phyloP scores from a whole-genome alignment of 192 early-diverging fungal species.

The Cladochytrium replicatum region DNA sequence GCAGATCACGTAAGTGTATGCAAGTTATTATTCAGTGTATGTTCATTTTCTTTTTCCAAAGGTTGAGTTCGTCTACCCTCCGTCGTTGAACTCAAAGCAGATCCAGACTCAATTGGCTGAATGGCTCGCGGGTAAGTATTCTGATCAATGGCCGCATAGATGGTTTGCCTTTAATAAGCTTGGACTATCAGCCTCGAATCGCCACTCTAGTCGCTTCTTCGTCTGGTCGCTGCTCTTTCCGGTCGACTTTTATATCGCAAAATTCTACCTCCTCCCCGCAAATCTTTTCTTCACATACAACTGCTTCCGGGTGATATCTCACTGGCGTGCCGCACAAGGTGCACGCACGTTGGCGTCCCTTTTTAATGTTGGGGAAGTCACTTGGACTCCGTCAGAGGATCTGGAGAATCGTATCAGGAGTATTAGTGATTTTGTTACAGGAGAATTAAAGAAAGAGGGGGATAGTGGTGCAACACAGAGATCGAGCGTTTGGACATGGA shows the following conservation, averaged over 20 bases:
- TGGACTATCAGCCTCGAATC: conserved; percentile 8
- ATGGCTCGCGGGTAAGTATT: conserved; percentile 12
- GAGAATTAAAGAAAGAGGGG: neutral
- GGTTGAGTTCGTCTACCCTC: conserved; percentile 37
- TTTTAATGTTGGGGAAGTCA: conserved; percentile 19
- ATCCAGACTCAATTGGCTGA: conserved; percentile 19
- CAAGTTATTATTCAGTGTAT: conserved; percentile 3
- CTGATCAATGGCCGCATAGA: neutral
- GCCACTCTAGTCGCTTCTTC: conserved; percentile 17
- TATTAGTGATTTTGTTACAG: conserved; percentile 10
- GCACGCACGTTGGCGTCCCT: conserved; percentile 18
- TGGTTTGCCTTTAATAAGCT: conserved; percentile 2
- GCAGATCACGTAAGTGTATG: conserved; percentile 17
- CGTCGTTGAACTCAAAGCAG: conserved; percentile 8
- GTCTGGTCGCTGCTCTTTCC: conserved; percentile 27
- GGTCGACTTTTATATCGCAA: conserved; percentile 24
- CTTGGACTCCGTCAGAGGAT: conserved; percentile 21
- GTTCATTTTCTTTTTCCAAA: neutral
- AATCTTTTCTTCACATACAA: conserved; percentile 39
- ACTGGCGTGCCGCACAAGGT: conserved; percentile 24
- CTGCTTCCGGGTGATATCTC: conserved; percentile 30
- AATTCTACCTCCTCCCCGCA: conserved; percentile 21
- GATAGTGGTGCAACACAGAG: neutral
- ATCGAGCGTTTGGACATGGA: conserved; percentile 23
- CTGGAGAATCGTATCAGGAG: conserved; percentile 12